Evolutionary conservation across 129 eudicot species (phyloP), one percentile per base, ranked within the genome.

Genomic region (Calendula officinalis): DNA sequence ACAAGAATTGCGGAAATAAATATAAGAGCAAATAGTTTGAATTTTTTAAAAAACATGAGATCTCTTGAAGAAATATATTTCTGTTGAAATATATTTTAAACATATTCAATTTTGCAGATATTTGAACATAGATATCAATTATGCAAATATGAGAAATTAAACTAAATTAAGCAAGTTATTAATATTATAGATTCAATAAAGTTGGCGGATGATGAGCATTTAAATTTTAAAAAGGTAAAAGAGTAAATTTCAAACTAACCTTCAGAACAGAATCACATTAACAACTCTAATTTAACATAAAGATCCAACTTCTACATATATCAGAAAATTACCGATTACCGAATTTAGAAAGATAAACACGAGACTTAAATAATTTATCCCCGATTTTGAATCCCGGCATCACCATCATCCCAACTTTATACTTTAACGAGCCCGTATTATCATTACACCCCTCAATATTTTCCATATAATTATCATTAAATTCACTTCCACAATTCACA

Each of bases 361-460:
- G 86, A 55, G 95, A 75, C 64, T 64, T 80, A 40, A 77, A 64
- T 13, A 86, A 32, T 35, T 41, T 68, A 46, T 62, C 70, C 45
- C 84, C 84, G 34, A 77, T 58, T 67, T 7, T 74, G 75, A 86
- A 82, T 14, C 95, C 95, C 0, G 95, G 95, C 77, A 77, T 77
- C 34, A 86, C 70, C 89, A 86, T 86, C 67, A 83, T 66, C 78
- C 82, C 89, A 60, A 86, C 95, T 75, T 71, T 80, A 64, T 35
- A 75, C 55, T 76, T 75, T 69, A 43, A 53, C 45, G 17, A 10
- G 16, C 54, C 30, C 44, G 27, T 56, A 53, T 61, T 78, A 53
- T 77, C 81, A 53, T 49, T 76, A 42, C 66, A 40, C 82, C 77
- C 79, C 61, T 79, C 88, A 11, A 79, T 39, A 75, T 62, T 67